Percentiles rank a stretch among this genome's conserved stretches.
Evolutionary conservation across 2,329 filamentous ascomycete species (phyloP).

Genomic region (Pezicula rhizophila): DNA sequence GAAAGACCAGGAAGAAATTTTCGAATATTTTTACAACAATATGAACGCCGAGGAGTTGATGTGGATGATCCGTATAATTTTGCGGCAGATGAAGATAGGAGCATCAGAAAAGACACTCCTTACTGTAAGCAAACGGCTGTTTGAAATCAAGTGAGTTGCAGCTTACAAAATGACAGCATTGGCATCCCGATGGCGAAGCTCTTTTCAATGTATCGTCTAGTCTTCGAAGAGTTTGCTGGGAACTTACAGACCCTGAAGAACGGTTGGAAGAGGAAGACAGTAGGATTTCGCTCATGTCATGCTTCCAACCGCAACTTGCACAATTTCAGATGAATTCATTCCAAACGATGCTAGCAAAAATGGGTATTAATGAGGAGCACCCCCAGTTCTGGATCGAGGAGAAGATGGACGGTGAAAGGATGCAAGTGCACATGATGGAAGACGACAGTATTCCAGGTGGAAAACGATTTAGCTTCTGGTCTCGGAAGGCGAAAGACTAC

Average conservation of each 20-base stretch:
- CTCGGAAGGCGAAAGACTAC: constrained; percentile 92
- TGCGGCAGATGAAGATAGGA: constrained; percentile 68
- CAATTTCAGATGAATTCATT: constrained; percentile 84
- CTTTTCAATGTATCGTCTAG: constrained; percentile 89
- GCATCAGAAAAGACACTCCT: constrained; percentile 88
- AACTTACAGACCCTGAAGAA: constrained; percentile 68
- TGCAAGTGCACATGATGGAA: constrained; percentile 88
- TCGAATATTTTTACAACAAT: constrained; percentile 75
- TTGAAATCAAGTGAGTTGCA: not conserved
- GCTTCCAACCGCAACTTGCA: constrained; percentile 92
- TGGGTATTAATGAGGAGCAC: constrained; percentile 62
- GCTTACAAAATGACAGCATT: constrained; percentile 54
- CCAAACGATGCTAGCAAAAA: constrained; percentile 67
- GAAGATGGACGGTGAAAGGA: constrained; percentile 92
- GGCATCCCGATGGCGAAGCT: constrained; percentile 72
- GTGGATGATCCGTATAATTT: constrained; percentile 91
- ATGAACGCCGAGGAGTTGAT: constrained; percentile 94
- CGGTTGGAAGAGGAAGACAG: constrained; percentile 70
- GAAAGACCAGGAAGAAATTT: constrained; percentile 74
- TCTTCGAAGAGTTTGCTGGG: constrained; percentile 88
- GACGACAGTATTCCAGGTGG: constrained; percentile 65
- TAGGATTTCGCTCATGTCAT: constrained; percentile 80
- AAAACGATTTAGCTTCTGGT: constrained; percentile 80
- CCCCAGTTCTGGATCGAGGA: constrained; percentile 93
- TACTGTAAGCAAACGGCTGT: constrained; percentile 33